These are phyloP conservation scores for Cyphellophora europaea DNA, from an alignment of 2,329 filamentous ascomycete genomes.

Conservation along the genomic window DNA sequence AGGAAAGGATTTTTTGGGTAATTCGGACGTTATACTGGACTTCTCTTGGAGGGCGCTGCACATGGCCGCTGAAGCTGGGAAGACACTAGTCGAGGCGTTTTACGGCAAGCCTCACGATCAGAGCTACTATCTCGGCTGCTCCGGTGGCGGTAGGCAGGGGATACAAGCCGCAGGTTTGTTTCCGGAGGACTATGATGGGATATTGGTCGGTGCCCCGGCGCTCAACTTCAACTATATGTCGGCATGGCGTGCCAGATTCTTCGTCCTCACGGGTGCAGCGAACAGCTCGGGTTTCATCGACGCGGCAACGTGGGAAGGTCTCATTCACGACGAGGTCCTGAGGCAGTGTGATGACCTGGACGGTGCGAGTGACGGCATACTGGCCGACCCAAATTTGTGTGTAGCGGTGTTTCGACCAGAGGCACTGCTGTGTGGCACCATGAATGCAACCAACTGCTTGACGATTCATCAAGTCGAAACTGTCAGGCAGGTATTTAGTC, in stretches of 20 bases:
- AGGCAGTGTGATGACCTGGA: conserved; percentile 15
- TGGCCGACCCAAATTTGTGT: conserved; percentile 8
- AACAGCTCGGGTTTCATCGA: conserved; percentile 22
- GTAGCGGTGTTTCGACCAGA: conserved; percentile 1
- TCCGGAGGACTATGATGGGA: conserved; percentile 17
- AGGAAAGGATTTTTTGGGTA: conserved; percentile 37
- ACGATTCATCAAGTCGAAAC: conserved; percentile 23
- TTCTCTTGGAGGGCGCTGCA: conserved; percentile 39
- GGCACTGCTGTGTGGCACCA: conserved; percentile 1
- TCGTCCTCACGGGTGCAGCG: conserved; percentile 29
- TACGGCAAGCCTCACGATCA: conserved; percentile 34
- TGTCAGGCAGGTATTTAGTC: conserved; percentile 23
- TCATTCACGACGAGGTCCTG: conserved; percentile 9
- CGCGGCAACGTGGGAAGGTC: conserved; percentile 27
- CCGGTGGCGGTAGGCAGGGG: conserved; percentile 39
- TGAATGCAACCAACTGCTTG: conserved; percentile 10
- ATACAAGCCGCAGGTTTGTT: conserved; percentile 33
- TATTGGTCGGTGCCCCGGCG: conserved; percentile 18
- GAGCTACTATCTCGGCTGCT: conserved; percentile 40
- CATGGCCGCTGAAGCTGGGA: conserved; percentile 30
- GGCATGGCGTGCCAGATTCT: conserved; percentile 35
- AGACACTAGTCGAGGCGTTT: conserved; percentile 25
- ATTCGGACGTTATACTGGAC: conserved; percentile 34
- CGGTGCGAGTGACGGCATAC: conserved; percentile 15
- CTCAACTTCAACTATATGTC: conserved; percentile 35